Conservation (phyloP, 768 basidiomycete genomes). For the Ramaria rubella region DNA sequence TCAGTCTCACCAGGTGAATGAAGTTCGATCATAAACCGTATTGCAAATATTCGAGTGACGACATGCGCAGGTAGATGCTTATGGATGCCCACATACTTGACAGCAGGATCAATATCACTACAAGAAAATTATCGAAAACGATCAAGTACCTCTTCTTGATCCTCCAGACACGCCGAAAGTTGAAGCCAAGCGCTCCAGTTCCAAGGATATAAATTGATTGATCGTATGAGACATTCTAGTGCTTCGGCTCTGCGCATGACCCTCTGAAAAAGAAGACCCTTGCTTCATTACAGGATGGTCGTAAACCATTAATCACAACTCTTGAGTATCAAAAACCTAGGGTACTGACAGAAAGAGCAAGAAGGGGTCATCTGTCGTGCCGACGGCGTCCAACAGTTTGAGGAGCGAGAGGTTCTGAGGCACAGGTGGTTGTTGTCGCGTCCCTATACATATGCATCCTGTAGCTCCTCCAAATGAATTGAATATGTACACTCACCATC, state of each 20-base stretch:
- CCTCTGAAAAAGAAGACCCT: slow-evolving; percentile 76
- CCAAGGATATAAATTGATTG: slow-evolving; percentile 76
- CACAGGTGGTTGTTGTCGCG: slow-evolving; percentile 59
- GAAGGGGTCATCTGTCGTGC: slow-evolving; percentile 66
- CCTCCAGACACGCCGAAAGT: slow-evolving; percentile 70
- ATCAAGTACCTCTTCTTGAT: slow-evolving; percentile 71
- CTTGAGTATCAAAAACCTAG: no score
- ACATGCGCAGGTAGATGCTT: slow-evolving; percentile 9
- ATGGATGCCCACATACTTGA: slow-evolving; percentile 1
- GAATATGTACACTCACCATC: slow-evolving; percentile 45
- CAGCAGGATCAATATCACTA: neutral
- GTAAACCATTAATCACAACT: no score
- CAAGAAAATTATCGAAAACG: neutral
- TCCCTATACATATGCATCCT: slow-evolving; percentile 36
- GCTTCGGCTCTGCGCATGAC: slow-evolving; percentile 79
- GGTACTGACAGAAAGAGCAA: slow-evolving; percentile 81
- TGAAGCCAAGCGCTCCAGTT: slow-evolving; percentile 94
- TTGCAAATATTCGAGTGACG: slow-evolving; percentile 55
- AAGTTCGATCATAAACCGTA: slow-evolving; percentile 84
- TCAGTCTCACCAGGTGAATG: slow-evolving; percentile 87
- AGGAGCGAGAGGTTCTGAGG: slow-evolving; percentile 57
- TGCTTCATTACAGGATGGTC: slow-evolving; percentile 52
- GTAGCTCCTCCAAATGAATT: slow-evolving; percentile 1
- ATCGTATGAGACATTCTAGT: slow-evolving; percentile 70
- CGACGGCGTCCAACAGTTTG: slow-evolving; percentile 54